These are phyloP conservation scores for Amylostereum chailletii DNA, from an alignment of 1,284 basidiomycete species.

Conservation along the genomic window DNA sequence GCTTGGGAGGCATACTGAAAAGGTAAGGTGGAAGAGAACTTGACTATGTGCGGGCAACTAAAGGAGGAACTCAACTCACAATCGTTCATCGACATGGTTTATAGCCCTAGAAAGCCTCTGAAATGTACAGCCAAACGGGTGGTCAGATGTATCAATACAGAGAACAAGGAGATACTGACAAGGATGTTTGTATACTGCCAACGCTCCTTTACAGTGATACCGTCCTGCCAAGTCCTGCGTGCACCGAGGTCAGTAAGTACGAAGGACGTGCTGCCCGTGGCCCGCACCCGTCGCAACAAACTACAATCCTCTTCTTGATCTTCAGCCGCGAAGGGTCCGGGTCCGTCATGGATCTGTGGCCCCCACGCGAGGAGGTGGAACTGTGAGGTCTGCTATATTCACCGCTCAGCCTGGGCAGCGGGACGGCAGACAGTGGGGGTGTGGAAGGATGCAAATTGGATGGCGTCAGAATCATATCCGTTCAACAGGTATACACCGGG, in stretches of 20 bases:
- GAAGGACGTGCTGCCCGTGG: not conserved
- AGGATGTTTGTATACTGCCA: constrained; percentile 58
- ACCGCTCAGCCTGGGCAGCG: not conserved
- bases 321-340: constrained; percentile 8
- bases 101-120: constrained; percentile 42
- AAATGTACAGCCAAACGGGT: constrained; percentile 16
- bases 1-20: constrained; percentile 35
- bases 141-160: not conserved
- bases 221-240: constrained; percentile 33
- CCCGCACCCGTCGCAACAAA: constrained; percentile 64
- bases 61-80: constrained; percentile 21
- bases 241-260: too few species aligned
- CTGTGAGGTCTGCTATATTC: not conserved
- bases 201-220: constrained; percentile 34
- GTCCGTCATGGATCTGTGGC: constrained; percentile 8
- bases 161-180: constrained; percentile 25
- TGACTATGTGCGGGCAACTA: not conserved
- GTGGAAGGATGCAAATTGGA: too few species aligned
- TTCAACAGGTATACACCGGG: too few species aligned
- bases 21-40: not conserved
- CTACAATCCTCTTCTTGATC: constrained; percentile 48
- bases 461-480: too few species aligned
- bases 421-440: not conserved
- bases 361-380: constrained; percentile 1
- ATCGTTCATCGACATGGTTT: constrained; percentile 45